Conservation (phyloP, 768 basidiomycete species). For the Exsudoporus frostii region DNA sequence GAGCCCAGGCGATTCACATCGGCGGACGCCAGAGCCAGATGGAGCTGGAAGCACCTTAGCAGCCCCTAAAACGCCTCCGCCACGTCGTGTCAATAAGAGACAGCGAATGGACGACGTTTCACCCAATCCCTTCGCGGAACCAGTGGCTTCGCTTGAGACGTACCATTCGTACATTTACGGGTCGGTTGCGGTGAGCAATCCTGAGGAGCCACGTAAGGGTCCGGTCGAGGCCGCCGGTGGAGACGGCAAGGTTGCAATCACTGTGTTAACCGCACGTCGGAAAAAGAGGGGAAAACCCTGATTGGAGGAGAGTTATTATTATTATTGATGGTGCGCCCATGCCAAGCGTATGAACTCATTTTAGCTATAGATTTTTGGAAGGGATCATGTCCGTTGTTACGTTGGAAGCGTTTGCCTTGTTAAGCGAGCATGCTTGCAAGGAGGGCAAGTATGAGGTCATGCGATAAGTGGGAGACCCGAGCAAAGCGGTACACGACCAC, state of each 20-base stretch:
- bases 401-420: conserved; percentile 7
- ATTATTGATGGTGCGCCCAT: conserved; percentile 4
- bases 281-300: conserved; percentile 40
- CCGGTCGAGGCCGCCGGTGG: conserved; percentile 6
- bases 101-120: conserved; percentile 44
- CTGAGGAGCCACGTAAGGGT: conserved; percentile 29
- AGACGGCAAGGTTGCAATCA: conserved; percentile 36
- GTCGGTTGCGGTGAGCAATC: conserved; percentile 49
- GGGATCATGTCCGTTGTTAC: conserved; percentile 15
- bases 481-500: neutral
- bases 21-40: conserved; percentile 43
- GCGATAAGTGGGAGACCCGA: neutral
- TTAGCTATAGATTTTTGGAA: conserved; percentile 1
- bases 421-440: neutral
- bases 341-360: conserved; percentile 2
- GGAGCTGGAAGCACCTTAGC: conserved; percentile 29
- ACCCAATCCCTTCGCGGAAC: conserved; percentile 68
- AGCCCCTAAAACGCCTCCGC: conserved; percentile 53
- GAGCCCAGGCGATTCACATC: conserved; percentile 26
- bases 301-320: conserved; percentile 2
- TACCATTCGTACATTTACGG: conserved; percentile 64
- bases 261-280: conserved; percentile 59
- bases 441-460: conserved; percentile 1
- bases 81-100: conserved; percentile 23
- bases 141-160: conserved; percentile 56